Percentiles rank a stretch among this genome's conserved stretches.
These are phyloP conservation scores for Colletotrichum tropicale DNA, from an alignment of 2,329 filamentous ascomycete genomes.

Conservation along the genomic window DNA sequence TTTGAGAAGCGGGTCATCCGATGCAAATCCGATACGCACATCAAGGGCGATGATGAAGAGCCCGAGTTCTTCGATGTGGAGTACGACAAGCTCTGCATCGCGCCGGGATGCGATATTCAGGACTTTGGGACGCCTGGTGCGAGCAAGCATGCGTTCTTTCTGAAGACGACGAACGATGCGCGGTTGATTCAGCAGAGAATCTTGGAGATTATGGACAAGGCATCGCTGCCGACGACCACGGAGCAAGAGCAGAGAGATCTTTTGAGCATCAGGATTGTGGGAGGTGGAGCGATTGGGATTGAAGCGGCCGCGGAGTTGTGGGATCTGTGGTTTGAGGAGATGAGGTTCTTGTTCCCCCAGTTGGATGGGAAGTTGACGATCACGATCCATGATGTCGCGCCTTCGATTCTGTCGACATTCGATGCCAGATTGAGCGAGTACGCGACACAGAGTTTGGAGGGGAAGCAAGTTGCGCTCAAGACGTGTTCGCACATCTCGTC, in stretches of 20 bases:
- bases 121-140: constrained; percentile 98
- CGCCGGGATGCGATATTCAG: constrained; percentile 96
- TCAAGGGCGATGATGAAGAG: constrained; percentile 73
- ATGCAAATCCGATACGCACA: constrained; percentile 89
- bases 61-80: constrained; percentile 80
- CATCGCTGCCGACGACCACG: constrained; percentile 93
- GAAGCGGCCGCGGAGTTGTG: constrained; percentile 98
- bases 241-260: constrained; percentile 86
- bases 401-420: constrained; percentile 96
- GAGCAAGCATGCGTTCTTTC: constrained; percentile 91
- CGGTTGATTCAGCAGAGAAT: constrained; percentile 97
- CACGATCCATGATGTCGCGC: constrained; percentile 94
- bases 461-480: neutral
- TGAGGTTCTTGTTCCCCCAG: constrained; percentile 97
- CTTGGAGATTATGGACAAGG: constrained; percentile 99
- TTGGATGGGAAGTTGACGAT: constrained; percentile 95
- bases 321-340: constrained; percentile 97
- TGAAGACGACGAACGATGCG: constrained; percentile 97
- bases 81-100: constrained; percentile 98
- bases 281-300: constrained; percentile 93
- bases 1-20: constrained; percentile 85
- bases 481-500: neutral
- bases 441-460: constrained; percentile 43
- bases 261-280: constrained; percentile 95
- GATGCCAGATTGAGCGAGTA: constrained; percentile 99